Evolutionary conservation across 163 green algal genomes (phyloP), one percentile per base, ranked within the genome.

Genomic region (Coccomyxa subellipsoidea): DNA sequence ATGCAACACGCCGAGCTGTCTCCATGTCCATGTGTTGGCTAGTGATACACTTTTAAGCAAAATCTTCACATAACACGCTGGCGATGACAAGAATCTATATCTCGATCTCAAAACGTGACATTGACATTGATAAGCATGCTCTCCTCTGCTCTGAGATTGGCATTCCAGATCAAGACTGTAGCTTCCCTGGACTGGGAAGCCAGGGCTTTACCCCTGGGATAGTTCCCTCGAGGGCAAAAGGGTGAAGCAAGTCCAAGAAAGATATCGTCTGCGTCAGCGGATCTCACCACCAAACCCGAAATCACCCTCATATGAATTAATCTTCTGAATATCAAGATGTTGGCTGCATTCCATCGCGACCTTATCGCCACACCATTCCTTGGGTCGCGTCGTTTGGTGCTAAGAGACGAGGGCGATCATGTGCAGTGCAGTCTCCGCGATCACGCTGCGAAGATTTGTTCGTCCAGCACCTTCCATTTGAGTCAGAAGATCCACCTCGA

Each of bases 1-100:
- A 95, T 69, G 8, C 38, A 8, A 34, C 66, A 2, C 66, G 66
- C n/a, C 66, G 47, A 59, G 47, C 21, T 59, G 47, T 12, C 21
- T 7, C n/a, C n/a, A n/a, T 59, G 47, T 59, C 47, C 47, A 59
- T 59, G 23, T 7, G n/a, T n/a, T n/a, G n/a, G n/a, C 47, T 12
- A 59, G 47, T 59, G 4, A 59, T 21, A n/a, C n/a, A n/a, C n/a
- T n/a, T n/a, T n/a, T n/a, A n/a, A n/a, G n/a, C n/a, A n/a, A n/a
- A n/a, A n/a, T n/a, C n/a, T n/a, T n/a, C n/a, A n/a, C n/a, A n/a
- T n/a, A n/a, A n/a, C n/a, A n/a, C n/a, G n/a, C n/a, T n/a, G n/a
- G n/a, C n/a, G n/a, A n/a, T n/a, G n/a, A n/a, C n/a, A n/a, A n/a
- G n/a, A n/a, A n/a, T n/a, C n/a, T n/a, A n/a, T n/a, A n/a, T n/a